phyloP scores from a whole-genome alignment of 176 grass and related monocot genomes.

The Triticum urartu region DNA sequence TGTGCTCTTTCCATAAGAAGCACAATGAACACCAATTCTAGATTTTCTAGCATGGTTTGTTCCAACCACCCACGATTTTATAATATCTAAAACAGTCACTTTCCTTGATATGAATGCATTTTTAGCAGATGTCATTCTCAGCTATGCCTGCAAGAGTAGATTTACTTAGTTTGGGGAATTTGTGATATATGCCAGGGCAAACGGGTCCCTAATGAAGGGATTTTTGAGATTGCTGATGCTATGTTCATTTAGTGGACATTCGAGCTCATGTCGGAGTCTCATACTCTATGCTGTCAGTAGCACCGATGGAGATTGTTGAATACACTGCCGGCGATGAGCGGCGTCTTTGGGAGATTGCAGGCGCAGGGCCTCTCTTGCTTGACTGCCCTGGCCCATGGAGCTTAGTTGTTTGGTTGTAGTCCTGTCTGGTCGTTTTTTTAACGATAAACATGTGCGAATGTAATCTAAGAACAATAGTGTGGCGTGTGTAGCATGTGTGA shows the following conservation, averaged over 20 bases:
- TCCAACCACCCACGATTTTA: background rate
- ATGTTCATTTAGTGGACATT: background rate
- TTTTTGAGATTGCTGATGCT: background rate
- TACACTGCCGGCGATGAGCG: background rate
- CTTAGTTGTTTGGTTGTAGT: too few species aligned
- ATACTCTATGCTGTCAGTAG: background rate
- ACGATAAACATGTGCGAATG: too few species aligned
- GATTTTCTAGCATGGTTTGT: background rate
- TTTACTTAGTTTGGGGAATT: background rate
- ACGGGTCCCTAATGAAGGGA: background rate
- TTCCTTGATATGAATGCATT: background rate
- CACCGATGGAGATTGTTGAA: background rate
- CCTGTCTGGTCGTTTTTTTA: too few species aligned
- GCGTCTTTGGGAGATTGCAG: too few species aligned
- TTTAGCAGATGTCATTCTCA: background rate
- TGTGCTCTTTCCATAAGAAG: background rate
- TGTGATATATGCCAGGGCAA: background rate
- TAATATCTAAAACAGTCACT: background rate
- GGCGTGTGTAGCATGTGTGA: too few species aligned
- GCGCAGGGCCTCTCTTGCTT: too few species aligned
- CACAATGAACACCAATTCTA: background rate
- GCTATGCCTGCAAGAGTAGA: background rate
- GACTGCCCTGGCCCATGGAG: too few species aligned
- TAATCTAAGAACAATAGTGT: too few species aligned
- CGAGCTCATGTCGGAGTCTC: background rate